Base-by-base conservation (phyloP, 192 early-diverging fungal genomes). In the Thoreauomyces humboldtii region DNA sequence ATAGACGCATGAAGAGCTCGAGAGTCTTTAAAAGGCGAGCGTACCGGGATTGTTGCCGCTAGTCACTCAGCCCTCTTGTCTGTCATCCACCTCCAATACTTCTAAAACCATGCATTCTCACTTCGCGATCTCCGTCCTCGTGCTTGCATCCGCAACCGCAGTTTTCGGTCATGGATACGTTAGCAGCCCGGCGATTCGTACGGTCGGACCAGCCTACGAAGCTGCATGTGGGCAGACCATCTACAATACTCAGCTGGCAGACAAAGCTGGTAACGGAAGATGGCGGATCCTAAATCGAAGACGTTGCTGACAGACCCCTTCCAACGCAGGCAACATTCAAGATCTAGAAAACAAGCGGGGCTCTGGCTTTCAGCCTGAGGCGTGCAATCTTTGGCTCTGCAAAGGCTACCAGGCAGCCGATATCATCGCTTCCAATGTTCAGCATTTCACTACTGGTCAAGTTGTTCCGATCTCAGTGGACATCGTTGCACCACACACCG, bases 311-410 rank as follows among this genome's bases (percentile, higher is more conserved):
- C n/a, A n/a, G n/a, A n/a, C n/a, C n/a, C n/a, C n/a, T n/a, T n/a
- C n/a, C 59, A 9, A 45, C 24, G 59, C 19, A 3, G 59, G 59
- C 24, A 44, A 44, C 27, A 27, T 61, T 4, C 59, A 61, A 44
- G 59, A 61, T 44, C 42, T 61, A 9, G 19, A 27, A 5, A 43
- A 46, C 42, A 61, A 47, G 31, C 59, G 59, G 42, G 59, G 27
- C 24, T 11, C 24, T 4, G 44, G 27, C 31, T 61, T 61, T 32
- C 27, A 61, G 42, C 9, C 59, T 1, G 14, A 0, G 42, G 33
- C 21, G 24, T 61, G 59, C 42, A 61, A 61, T 33, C 41, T 61
- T 14, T 61, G 59, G 59, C 45, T 61, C 43, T 61, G 59, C 28
- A 61, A 61, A 46, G 59, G 59, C 17, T 61, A 45, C 33, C 59